Evolutionary conservation across 1,284 basidiomycete genomes (phyloP), one percentile per base, ranked within the genome.

Genomic region (Rhodotorula sp.): DNA sequence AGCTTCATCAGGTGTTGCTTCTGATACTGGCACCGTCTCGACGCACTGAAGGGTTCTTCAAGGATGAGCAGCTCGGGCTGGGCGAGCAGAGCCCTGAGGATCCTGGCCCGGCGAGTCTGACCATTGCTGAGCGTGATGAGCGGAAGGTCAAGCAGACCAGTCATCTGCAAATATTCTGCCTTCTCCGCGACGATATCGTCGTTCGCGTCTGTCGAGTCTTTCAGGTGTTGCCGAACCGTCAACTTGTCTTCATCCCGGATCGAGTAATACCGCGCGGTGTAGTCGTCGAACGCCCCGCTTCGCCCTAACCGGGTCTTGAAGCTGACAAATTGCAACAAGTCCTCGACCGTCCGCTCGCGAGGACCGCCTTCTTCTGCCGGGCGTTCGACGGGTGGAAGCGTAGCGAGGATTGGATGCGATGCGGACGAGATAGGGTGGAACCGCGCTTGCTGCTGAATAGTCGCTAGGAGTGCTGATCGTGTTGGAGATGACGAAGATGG

Each of bases 71-170:
- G 74, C 68, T 87, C 84, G 0, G 92, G 90, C 52, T 84, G 82
- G 24, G 81, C 82, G 52, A 97, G 80, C 15, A 98, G 80, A 0
- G 91, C 90, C 72, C 87, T 87, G 4, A 91, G 83, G 56, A 99
- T 91, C 59, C 94, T 83, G 7, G 93, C 93, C 31, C 92, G 82
- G 48, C 95, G 81, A 28, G 89, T 96, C 82, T 99, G 95, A 0
- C 95, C 95, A 75, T 95, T 95, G 71, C 89, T 92, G 60, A 98
- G 80, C 1, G 90, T 89, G 10, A 95, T 84, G 24, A 89, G 80
- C 0, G 93, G 94, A 9, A 94, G 76, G 76, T 94, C 88, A n/a
- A 95, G 81, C 48, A 93, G 85, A 34, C 16, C 67, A 47, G n/a
- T 78, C 72, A 65, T 75, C 60, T 53, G 76, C 75, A 65, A 77